Conservation (phyloP, 2,329 filamentous ascomycete genomes). For the Juglanconis juglandina region DNA sequence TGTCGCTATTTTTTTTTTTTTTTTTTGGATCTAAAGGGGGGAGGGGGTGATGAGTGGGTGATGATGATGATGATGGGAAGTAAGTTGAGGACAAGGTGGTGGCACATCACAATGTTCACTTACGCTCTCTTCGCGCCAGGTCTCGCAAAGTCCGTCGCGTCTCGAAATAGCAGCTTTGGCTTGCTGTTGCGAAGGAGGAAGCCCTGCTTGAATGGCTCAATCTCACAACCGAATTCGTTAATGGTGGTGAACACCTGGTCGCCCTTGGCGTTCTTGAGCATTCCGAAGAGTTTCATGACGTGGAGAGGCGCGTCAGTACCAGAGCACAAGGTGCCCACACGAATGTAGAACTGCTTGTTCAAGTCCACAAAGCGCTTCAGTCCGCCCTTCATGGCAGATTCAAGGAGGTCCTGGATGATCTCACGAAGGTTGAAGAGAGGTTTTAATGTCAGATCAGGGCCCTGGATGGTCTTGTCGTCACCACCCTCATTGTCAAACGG, state of each 20-base stretch:
- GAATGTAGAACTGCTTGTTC: constrained; percentile 2
- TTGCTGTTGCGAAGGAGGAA: constrained; percentile 61
- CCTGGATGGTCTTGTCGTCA: neutral
- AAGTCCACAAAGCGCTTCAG: neutral
- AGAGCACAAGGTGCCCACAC: constrained; percentile 71
- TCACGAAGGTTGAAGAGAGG: constrained; percentile 6
- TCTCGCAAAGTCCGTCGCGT: constrained; percentile 53
- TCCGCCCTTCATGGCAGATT: neutral
- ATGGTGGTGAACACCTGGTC: constrained; percentile 6
- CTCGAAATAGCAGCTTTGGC: constrained; percentile 51
- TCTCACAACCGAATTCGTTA: constrained; percentile 60
- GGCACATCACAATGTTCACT: constrained; percentile 25
- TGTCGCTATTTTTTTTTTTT: neutral
- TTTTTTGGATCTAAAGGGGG: neutral
- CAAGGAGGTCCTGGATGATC: neutral
- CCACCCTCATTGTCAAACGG: neutral
- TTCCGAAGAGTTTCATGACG: constrained; percentile 32
- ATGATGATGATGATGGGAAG: neutral
- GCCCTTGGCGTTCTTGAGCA: constrained; percentile 9
- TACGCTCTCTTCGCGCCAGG: constrained; percentile 38
- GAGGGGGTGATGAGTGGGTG: neutral
- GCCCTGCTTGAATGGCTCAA: constrained; percentile 60
- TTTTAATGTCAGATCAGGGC: neutral
- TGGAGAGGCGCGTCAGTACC: constrained; percentile 74
- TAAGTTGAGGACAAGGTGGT: neutral